Evolutionary conservation across 805 yeast species (phyloP).

Genomic region (Ogataea saltuana): DNA sequence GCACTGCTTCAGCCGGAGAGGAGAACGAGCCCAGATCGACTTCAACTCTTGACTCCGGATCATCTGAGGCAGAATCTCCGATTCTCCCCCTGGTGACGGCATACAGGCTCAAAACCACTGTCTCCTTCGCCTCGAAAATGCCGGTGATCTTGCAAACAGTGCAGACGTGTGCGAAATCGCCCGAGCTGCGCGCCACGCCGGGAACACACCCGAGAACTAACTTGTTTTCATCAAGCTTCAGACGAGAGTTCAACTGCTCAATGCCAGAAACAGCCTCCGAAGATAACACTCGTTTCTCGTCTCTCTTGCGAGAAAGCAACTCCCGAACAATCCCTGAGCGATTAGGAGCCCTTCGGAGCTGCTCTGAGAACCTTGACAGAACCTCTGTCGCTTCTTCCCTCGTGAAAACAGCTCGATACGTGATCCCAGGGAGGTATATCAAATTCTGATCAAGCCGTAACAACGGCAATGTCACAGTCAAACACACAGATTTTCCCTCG

Average conservation of each 20-base stretch:
- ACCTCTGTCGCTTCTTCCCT: conserved; percentile 48
- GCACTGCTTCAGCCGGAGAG: conserved; percentile 5
- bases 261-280: conserved; percentile 14
- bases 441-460: conserved; percentile 26
- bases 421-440: conserved; percentile 62
- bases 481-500: conserved; percentile 5
- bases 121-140: conserved; percentile 44
- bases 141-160: conserved; percentile 51
- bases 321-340: conserved; percentile 2
- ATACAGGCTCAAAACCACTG: conserved; percentile 48
- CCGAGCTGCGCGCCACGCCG: conserved; percentile 14
- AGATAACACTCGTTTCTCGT: neutral
- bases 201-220: conserved; percentile 32
- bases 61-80: no score
- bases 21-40: neutral
- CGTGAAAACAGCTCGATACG: conserved; percentile 57
- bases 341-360: neutral
- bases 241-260: conserved; percentile 3
- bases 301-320: neutral
- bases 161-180: conserved; percentile 25
- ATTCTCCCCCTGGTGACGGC: conserved; percentile 48
- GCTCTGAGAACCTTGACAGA: conserved; percentile 29
- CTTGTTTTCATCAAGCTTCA: conserved; percentile 9
- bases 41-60: conserved; percentile 7
- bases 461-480: conserved; percentile 24